Percentiles rank a stretch among this genome's conserved stretches.
phyloP scores from a whole-genome alignment of 495 filamentous ascomycete species.

The Melanomma pulvis-pyrius region DNA sequence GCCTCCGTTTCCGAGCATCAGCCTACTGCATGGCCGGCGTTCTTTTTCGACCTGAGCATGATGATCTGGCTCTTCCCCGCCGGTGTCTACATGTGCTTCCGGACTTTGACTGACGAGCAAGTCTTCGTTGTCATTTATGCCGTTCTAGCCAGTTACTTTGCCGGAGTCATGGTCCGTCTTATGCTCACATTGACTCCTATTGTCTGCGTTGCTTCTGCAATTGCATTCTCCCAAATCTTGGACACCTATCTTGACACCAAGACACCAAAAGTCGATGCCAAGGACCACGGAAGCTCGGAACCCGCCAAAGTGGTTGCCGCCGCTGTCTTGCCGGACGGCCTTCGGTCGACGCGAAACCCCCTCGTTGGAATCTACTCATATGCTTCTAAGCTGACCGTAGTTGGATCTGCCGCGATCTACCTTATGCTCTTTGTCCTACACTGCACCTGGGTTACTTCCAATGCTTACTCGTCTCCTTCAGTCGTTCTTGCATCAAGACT shows the following conservation, averaged over 20 bases:
- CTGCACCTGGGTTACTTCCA: slow-evolving; percentile 99
- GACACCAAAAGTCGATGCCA: slow-evolving; percentile 50
- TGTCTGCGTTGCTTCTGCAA: slow-evolving; percentile 91
- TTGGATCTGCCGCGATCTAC: slow-evolving; percentile 72
- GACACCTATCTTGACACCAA: slow-evolving; percentile 77
- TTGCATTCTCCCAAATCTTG: slow-evolving; percentile 84
- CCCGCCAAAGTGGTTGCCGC: slow-evolving; percentile 43
- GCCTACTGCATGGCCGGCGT: slow-evolving; percentile 99
- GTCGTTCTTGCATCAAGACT: slow-evolving; percentile 91
- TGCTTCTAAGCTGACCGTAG: slow-evolving; percentile 74
- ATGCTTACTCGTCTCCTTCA: slow-evolving; percentile 97
- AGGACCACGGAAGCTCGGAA: slow-evolving; percentile 54
- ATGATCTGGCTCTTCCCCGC: slow-evolving; percentile 99
- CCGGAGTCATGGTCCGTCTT: slow-evolving; percentile 98
- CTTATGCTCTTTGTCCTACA: slow-evolving; percentile 93
- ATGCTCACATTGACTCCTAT: slow-evolving; percentile 98
- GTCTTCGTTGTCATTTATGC: slow-evolving; percentile 98
- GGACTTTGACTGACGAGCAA: slow-evolving; percentile 89
- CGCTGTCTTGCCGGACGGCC: slow-evolving; percentile 48
- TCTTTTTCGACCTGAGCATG: slow-evolving; percentile 99
- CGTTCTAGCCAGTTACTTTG: slow-evolving; percentile 94
- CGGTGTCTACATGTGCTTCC: slow-evolving; percentile 98
- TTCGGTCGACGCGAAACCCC: slow-evolving; percentile 72
- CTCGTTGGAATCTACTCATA: slow-evolving; percentile 81
- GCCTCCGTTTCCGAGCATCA: slow-evolving; percentile 99